Base-by-base conservation (phyloP, 1,139 yeast species). In the Lodderomyces orthopsilosis region DNA sequence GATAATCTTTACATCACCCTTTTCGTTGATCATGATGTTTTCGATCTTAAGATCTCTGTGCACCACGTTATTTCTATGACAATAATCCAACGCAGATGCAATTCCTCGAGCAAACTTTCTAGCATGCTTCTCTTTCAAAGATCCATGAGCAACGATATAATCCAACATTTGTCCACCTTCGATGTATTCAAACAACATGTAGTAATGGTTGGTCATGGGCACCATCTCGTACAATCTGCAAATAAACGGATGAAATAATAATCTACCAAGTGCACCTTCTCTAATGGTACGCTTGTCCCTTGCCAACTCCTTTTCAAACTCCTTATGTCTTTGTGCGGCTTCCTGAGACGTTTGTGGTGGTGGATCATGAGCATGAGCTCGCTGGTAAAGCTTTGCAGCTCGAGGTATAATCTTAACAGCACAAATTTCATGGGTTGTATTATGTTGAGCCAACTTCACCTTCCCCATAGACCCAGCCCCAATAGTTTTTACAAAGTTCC, bases 381-480 rank as follows among this genome's bases (percentile, higher is more conserved):
- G 75, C 52, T 83, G 82, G 63, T 84, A 85, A 12, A 84, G 70
- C 55, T 83, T 83, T 2, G 91, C 83, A 4, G 94, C 93, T 51
- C 93, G 66, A 8, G 91, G 90, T 28, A 86, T 89, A 46, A 86
- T 86, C 58, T 86, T 86, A 18, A 86, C 86, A 1, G 93, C 98
- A 65, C 96, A 90, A 22, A 86, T 74, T 59, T 90, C 96, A 43
- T 79, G 79, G 1, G 96, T 88, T 34, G 81, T 63, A 51, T 86
- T 79, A 66, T 91, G 96, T 55, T 81, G 85, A 2, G 98, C 98
- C 38, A 93, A 72, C 63, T 94, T 94, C 41, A 93, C 99, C 63
- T 93, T 95, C 46, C 99, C 99, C 98, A 94, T 93, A 1, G 96
- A 88, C 3, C 99, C 98, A 4, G 98, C 96, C 41, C 99, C 99